Evolutionary conservation across 2,329 filamentous ascomycete species (phyloP), one percentile per base, ranked within the genome.

Genomic region (Trichoderma oligosporum): DNA sequence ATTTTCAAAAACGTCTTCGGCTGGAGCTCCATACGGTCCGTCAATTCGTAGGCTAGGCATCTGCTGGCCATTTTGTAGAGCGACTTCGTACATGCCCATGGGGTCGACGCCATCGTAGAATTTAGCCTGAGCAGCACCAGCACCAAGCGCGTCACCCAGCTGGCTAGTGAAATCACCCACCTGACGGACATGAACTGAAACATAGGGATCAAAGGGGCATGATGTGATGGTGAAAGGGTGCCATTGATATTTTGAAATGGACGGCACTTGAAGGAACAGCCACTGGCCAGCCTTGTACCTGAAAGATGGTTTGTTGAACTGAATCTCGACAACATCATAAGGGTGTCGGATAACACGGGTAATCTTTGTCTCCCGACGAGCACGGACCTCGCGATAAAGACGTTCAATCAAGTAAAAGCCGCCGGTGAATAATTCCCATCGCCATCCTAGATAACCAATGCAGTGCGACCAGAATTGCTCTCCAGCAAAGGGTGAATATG

Each of bases 221-320:
- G 94, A 97, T 2, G 94, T 99, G 73, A 99, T 97, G 68, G 94
- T 99, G 71, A 97, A 99, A 1, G 94, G 94, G 74, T 99, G 94
- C 94, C 94, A 99, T 76, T 99, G 91, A 69, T 91, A 86, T 66
- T 81, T 83, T 62, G 91, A 96, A 54, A 99, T 84, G 6, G 89
- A 87, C 0, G 94, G 94, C 22, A 96, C 86, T 72, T 97, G 93
- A 59, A 99, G 81, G 79, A 97, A 97, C 35, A 97, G 84, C 92
- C 93, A 99, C 76, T 99, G 94, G 29, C 94, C 94, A 12, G 94
- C 88, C 82, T 96, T 97, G 84, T 99, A 99, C 69, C 86, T 90
- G 87, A 99, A 96, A 58, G 88, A 94, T 4, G 93, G 90, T 77
- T 99, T 99, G 71, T 82, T 83, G 76, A 99, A 97, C 71, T 99